Percentiles rank a stretch among this genome's conserved stretches.
Evolutionary conservation across 352 stramenopile species (phyloP).

Genomic region (Pythium coloratum): DNA sequence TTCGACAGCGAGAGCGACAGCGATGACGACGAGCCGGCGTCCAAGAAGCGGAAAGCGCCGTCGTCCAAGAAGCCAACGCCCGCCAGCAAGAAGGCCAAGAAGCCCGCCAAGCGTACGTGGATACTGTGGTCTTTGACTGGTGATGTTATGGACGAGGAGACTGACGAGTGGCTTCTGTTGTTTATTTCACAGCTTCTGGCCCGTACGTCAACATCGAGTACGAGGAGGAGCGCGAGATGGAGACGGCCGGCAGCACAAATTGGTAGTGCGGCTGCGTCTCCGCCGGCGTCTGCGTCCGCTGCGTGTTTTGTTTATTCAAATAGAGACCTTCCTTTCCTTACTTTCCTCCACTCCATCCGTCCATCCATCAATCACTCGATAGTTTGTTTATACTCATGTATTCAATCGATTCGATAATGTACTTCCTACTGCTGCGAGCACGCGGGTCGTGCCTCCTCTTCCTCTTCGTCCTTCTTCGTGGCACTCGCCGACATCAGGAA

Average conservation of each 20-base stretch:
- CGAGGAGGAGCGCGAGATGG: conserved; percentile 72
- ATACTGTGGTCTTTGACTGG: neutral
- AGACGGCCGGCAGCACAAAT: conserved; percentile 45
- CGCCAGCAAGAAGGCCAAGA: conserved; percentile 48
- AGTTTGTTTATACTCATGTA: neutral
- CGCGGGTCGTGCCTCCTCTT: conserved; percentile 34
- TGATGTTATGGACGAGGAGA: neutral
- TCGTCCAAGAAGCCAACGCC: conserved; percentile 22
- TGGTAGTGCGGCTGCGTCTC: conserved; percentile 40
- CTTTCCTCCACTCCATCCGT: neutral
- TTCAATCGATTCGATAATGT: neutral
- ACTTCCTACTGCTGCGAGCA: conserved; percentile 50
- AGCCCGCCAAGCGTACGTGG: conserved; percentile 64
- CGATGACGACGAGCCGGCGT: conserved; percentile 32
- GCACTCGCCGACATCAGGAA: conserved; percentile 47
- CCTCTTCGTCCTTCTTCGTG: conserved; percentile 23
- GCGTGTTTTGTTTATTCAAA: conserved; percentile 19
- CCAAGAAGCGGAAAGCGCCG: conserved; percentile 72
- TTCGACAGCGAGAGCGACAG: conserved; percentile 45
- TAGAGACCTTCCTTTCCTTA: conserved; percentile 8
- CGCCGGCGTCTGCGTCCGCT: neutral
- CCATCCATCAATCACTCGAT: neutral
- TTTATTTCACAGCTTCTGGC: conserved; percentile 34
- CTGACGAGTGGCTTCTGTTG: conserved; percentile 14
- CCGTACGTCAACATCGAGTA: conserved; percentile 88